phyloP scores from a whole-genome alignment of 495 filamentous ascomycete genomes.

The Immersiella caudata region DNA sequence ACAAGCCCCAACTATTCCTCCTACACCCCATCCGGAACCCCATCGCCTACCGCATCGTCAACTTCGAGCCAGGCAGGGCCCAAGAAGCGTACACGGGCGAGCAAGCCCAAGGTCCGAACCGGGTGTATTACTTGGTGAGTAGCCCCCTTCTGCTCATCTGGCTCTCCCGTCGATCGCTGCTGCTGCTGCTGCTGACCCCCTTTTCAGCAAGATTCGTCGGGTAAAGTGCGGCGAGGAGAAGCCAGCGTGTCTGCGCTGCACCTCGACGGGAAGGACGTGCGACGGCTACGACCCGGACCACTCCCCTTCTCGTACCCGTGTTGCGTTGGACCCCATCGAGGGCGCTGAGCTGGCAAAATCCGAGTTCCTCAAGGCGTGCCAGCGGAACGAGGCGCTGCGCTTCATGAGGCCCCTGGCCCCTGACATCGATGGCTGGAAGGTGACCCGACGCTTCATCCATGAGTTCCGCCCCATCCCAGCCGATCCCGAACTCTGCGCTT shows the following conservation, averaged over 20 bases:
- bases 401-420: constrained; percentile 42
- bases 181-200: constrained; percentile 9
- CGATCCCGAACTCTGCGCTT: constrained; percentile 21
- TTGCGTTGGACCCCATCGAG: constrained; percentile 13
- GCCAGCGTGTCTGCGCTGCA: constrained; percentile 45
- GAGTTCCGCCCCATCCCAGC: constrained; percentile 30
- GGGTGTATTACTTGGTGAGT: constrained; percentile 40
- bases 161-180: not conserved
- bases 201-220: constrained; percentile 30
- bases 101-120: constrained; percentile 40
- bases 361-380: constrained; percentile 38
- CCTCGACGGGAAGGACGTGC: constrained; percentile 46
- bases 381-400: constrained; percentile 36
- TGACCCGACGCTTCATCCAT: constrained; percentile 40
- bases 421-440: constrained; percentile 41
- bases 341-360: constrained; percentile 32
- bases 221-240: constrained; percentile 50
- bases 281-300: constrained; percentile 43
- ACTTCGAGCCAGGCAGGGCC: constrained; percentile 6
- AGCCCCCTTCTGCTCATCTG: not conserved
- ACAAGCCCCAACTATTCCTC: not conserved
- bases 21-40: not conserved
- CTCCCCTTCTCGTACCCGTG: constrained; percentile 16
- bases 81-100: constrained; percentile 37
- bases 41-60: not conserved